A percentile compares a stretch with the other conserved stretches of the same genome.
These are phyloP conservation scores for Aspergillus carlsbadensis DNA, from an alignment of 495 filamentous ascomycete genomes.

Conservation along the genomic window DNA sequence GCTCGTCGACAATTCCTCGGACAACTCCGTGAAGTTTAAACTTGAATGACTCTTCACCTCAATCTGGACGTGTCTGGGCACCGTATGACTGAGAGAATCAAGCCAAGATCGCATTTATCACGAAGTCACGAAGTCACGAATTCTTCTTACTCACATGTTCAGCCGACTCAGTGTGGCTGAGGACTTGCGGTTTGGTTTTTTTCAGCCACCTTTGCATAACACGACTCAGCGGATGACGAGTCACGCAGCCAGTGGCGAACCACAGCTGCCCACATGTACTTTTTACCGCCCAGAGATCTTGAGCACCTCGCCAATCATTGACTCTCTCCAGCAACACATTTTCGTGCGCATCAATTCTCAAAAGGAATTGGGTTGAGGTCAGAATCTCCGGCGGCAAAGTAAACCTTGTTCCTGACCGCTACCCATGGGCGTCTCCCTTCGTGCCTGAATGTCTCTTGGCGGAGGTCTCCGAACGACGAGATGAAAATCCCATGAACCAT, in stretches of 20 bases:
- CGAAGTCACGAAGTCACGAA: no score
- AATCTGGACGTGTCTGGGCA: no score
- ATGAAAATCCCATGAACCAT: not conserved
- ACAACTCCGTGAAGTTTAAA: slow-evolving; percentile 1
- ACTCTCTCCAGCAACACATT: not conserved
- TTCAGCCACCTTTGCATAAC: not conserved
- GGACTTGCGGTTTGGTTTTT: not conserved
- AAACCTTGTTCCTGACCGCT: not conserved
- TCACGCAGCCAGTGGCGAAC: slow-evolving; percentile 5
- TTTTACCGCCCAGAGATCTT: not conserved
- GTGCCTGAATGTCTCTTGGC: not conserved
- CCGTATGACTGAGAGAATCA: no score
- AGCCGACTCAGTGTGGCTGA: not conserved
- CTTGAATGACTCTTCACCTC: no score
- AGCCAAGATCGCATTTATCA: no score
- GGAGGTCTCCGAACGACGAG: not conserved
- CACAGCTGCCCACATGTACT: slow-evolving; percentile 5
- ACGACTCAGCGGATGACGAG: not conserved
- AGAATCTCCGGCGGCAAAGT: slow-evolving; percentile 4
- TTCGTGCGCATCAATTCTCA: not conserved
- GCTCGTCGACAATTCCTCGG: not conserved
- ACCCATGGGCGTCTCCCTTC: not conserved
- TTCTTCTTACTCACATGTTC: not conserved
- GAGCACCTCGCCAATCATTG: not conserved
- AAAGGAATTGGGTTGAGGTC: not conserved